Evolutionary conservation across 1,139 yeast species (phyloP).

Genomic region (Torulaspora globosa): DNA sequence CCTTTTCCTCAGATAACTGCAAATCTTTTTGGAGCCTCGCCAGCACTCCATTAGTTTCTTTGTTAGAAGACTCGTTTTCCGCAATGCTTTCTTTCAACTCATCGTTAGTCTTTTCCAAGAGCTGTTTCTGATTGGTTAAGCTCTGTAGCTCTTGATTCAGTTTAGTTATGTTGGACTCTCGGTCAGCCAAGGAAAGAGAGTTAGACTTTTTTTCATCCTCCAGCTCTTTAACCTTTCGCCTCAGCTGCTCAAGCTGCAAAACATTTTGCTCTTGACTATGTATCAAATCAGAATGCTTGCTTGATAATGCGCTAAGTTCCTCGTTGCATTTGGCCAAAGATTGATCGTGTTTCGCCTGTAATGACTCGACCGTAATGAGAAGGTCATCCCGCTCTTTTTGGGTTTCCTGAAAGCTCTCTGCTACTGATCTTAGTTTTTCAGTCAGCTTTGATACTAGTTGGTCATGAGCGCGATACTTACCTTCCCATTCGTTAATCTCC

Average conservation of each 20-base stretch:
- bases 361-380: slow-evolving; percentile 16
- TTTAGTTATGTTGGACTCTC: neutral
- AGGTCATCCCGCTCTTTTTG: slow-evolving; percentile 27
- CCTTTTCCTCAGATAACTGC: neutral
- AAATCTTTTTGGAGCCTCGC: slow-evolving; percentile 1
- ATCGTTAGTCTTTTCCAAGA: slow-evolving; percentile 3
- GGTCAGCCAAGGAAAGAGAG: neutral
- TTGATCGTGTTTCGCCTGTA: slow-evolving; percentile 3
- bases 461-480: slow-evolving; percentile 31
- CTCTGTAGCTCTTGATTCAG: slow-evolving; percentile 3
- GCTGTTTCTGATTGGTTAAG: slow-evolving; percentile 3
- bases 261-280: slow-evolving; percentile 12
- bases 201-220: neutral
- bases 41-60: slow-evolving; percentile 1
- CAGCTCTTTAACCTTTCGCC: neutral
- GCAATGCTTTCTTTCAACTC: slow-evolving; percentile 4
- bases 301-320: slow-evolving; percentile 14
- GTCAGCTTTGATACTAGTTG: slow-evolving; percentile 37
- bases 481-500: slow-evolving; percentile 30
- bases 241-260: slow-evolving; percentile 1
- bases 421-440: slow-evolving; percentile 39
- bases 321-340: slow-evolving; percentile 9
- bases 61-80: neutral
- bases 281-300: slow-evolving; percentile 11
- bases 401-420: slow-evolving; percentile 33